Conservation (phyloP, 345 rosid genomes). For the Odontarrhena argentea region DNA sequence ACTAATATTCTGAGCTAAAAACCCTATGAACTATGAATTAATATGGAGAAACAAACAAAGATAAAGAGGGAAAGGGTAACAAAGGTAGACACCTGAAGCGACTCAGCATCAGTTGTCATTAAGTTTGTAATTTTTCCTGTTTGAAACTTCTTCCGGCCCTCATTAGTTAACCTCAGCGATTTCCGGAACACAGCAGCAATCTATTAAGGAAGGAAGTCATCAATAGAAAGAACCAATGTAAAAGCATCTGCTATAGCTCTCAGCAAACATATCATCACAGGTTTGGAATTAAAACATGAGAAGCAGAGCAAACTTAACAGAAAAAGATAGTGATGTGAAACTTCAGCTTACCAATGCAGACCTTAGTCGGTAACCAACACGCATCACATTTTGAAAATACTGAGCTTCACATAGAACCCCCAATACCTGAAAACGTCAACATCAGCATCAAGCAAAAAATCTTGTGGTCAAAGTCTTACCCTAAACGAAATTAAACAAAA, state of each 20-base stretch:
- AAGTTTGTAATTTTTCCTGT: conserved; percentile 97
- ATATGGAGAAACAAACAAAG: conserved; percentile 10
- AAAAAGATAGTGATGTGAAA: conserved; percentile 26
- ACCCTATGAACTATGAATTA: not conserved
- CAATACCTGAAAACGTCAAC: conserved; percentile 56
- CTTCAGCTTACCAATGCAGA: conserved; percentile 73
- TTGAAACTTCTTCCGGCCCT: conserved; percentile 78
- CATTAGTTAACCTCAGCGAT: conserved; percentile 89
- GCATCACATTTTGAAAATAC: conserved; percentile 99
- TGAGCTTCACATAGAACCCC: conserved; percentile 97
- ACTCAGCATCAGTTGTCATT: conserved; percentile 97
- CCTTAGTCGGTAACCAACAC: conserved; percentile 91
- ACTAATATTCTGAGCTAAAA: conserved; percentile 10
- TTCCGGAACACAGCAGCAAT: conserved; percentile 97
- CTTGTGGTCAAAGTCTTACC: conserved; percentile 5
- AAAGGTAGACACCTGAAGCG: conserved; percentile 72
- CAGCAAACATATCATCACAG: conserved; percentile 8
- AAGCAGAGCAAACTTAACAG: conserved; percentile 15
- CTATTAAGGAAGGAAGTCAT: conserved; percentile 45
- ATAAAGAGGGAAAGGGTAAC: conserved; percentile 7
- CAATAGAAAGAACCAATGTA: conserved; percentile 8
- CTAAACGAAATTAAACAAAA: conserved; percentile 10
- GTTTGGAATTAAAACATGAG: conserved; percentile 11
- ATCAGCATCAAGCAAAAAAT: conserved; percentile 22
- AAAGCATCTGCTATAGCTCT: conserved; percentile 9